Evolutionary conservation across 257 asterid genomes (phyloP).

Genomic region (Nicotiana otophora): DNA sequence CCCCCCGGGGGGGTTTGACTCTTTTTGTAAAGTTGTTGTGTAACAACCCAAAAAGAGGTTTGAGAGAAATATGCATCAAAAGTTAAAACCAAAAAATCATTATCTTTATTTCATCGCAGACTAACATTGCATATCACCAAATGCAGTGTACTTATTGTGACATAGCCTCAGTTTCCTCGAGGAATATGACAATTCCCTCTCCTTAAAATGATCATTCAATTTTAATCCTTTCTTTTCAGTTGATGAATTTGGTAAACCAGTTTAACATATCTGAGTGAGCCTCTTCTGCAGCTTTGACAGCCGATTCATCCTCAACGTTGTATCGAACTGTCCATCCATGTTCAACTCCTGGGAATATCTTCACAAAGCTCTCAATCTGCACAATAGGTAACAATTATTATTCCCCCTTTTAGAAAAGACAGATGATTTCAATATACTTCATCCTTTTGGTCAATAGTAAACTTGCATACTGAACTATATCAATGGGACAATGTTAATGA

Average conservation of each 20-base stretch:
- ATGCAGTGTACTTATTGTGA: neutral
- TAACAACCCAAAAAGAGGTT: neutral
- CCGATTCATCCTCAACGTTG: conserved; percentile 37
- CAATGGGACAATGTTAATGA: neutral
- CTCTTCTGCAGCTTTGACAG: conserved; percentile 48
- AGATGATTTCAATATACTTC: neutral
- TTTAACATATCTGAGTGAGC: conserved; percentile 50
- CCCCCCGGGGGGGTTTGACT: too few relatives aligned
- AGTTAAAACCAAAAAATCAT: neutral
- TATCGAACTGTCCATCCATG: conserved; percentile 67
- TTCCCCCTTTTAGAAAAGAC: neutral
- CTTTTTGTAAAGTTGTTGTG: too few relatives aligned
- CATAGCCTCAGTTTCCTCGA: neutral
- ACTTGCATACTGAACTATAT: neutral
- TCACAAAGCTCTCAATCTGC: conserved; percentile 60
- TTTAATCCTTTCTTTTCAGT: conserved; percentile 15
- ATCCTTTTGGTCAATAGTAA: neutral
- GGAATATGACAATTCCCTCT: neutral
- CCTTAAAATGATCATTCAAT: neutral
- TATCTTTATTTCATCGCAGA: neutral
- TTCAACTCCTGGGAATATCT: conserved; percentile 52
- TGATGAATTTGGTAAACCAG: conserved; percentile 48
- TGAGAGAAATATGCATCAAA: neutral
- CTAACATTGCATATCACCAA: neutral
- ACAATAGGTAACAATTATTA: neutral